These are phyloP conservation scores for Karstenula rhodostoma DNA, from an alignment of 2,329 filamentous ascomycete genomes.

Conservation along the genomic window DNA sequence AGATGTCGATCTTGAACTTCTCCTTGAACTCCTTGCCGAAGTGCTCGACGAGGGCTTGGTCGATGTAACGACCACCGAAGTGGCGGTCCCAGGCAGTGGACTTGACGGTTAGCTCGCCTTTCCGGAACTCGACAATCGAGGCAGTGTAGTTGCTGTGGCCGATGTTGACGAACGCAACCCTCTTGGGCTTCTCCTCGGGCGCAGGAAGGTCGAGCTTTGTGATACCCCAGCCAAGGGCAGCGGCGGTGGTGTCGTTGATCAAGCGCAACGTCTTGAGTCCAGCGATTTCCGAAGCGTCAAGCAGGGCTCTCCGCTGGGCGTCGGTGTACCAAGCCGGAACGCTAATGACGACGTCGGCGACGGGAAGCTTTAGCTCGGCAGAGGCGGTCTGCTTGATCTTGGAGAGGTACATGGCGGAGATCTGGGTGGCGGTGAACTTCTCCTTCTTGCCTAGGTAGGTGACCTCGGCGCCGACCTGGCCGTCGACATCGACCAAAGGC, in stretches of 20 bases:
- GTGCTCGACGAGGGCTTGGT: constrained; percentile 93
- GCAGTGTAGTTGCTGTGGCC: constrained; percentile 96
- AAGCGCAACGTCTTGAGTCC: constrained; percentile 91
- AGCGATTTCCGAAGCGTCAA: constrained; percentile 92
- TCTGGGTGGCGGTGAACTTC: constrained; percentile 91
- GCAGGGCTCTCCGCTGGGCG: constrained; percentile 83
- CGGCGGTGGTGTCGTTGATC: constrained; percentile 98
- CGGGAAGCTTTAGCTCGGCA: constrained; percentile 86
- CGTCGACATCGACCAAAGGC: constrained; percentile 85
- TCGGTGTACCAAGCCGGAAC: constrained; percentile 98
- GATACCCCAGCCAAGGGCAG: constrained; percentile 95
- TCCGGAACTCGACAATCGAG: constrained; percentile 94
- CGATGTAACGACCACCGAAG: constrained; percentile 97
- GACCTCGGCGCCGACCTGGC: constrained; percentile 94
- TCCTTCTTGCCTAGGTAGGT: constrained; percentile 94
- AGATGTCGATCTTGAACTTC: constrained; percentile 97
- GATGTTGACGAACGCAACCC: constrained; percentile 92
- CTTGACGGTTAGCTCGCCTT: constrained; percentile 95
- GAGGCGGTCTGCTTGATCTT: constrained; percentile 91
- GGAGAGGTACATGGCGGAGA: constrained; percentile 93
- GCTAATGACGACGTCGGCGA: constrained; percentile 92
- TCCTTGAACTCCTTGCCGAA: constrained; percentile 95
- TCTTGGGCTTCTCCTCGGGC: constrained; percentile 88
- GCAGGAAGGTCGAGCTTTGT: constrained; percentile 93
- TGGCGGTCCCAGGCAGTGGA: constrained; percentile 92